These are phyloP conservation scores for Gardenia jasminoides DNA, from an alignment of 257 asterid species.

Conservation along the genomic window DNA sequence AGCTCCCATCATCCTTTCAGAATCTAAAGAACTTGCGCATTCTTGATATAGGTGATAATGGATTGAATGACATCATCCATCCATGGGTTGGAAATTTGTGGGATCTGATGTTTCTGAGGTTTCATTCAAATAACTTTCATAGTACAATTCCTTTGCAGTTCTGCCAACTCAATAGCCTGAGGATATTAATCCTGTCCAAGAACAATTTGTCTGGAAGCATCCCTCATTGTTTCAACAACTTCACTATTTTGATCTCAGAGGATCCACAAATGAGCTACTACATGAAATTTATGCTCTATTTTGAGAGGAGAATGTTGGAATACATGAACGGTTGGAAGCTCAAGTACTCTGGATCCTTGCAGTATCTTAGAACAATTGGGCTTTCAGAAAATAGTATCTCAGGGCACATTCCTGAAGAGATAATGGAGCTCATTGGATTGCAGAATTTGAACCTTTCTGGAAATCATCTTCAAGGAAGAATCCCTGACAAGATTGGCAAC, in stretches of 20 bases:
- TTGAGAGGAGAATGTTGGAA: background rate
- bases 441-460: constrained; percentile 22
- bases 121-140: constrained; percentile 25
- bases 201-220: constrained; percentile 27
- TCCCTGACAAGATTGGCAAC: constrained; percentile 30
- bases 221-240: constrained; percentile 21
- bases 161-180: constrained; percentile 25
- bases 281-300: background rate
- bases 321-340: constrained; percentile 10
- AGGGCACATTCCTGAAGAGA: constrained; percentile 18
- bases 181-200: constrained; percentile 26
- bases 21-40: background rate
- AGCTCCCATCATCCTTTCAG: constrained; percentile 19
- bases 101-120: constrained; percentile 17
- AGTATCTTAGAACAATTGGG: constrained; percentile 8
- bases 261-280: background rate
- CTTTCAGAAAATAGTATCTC: constrained; percentile 15
- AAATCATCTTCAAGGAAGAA: constrained; percentile 26
- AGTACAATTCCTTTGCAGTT: constrained; percentile 28
- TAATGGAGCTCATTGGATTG: constrained; percentile 11
- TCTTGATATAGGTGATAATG: constrained; percentile 28
- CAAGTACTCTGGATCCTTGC: constrained; percentile 10
- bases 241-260: constrained; percentile 23
- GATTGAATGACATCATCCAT: constrained; percentile 17
- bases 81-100: constrained; percentile 21